Evolutionary conservation across 371 early-diverging fungal genomes (phyloP).

Genomic region (Haplosporangium sp.): DNA sequence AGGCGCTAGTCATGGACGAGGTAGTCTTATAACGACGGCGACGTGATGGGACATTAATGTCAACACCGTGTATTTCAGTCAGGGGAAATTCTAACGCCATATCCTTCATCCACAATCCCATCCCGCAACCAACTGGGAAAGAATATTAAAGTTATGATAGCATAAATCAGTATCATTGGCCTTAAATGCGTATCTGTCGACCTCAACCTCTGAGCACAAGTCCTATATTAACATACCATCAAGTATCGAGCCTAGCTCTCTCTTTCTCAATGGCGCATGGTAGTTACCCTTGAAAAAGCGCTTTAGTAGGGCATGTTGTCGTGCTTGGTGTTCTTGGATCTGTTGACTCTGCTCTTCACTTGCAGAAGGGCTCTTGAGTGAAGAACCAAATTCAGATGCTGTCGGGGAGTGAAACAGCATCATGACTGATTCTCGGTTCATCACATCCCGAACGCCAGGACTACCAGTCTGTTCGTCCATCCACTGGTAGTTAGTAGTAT

Average conservation of each 20-base stretch:
- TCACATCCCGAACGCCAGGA: slow-evolving; percentile 13
- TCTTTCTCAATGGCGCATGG: slow-evolving; percentile 33
- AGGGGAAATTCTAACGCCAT: slow-evolving; percentile 70
- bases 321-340: slow-evolving; percentile 28
- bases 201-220: too few relatives aligned
- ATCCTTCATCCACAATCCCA: slow-evolving; percentile 70
- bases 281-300: slow-evolving; percentile 49
- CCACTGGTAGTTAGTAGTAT: slow-evolving; percentile 44
- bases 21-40: slow-evolving; percentile 28
- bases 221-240: slow-evolving; percentile 29
- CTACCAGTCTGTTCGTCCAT: slow-evolving; percentile 29
- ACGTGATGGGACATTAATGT: slow-evolving; percentile 31
- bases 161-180: slow-evolving; percentile 1
- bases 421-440: slow-evolving; percentile 29
- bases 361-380: background rate
- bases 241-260: slow-evolving; percentile 36
- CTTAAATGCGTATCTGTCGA: background rate
- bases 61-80: slow-evolving; percentile 63
- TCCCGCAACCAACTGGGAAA: slow-evolving; percentile 63
- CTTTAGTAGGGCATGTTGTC: slow-evolving; percentile 45
- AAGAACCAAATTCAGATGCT: background rate
- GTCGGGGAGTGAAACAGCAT: slow-evolving; percentile 26
- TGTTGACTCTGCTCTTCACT: slow-evolving; percentile 30
- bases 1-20: background rate
- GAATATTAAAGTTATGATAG: too few relatives aligned